A percentile compares a stretch with the other conserved stretches of the same genome.
These are phyloP conservation scores for Paracamarosporium sp. DNA, from an alignment of 2,329 filamentous ascomycete genomes.

Conservation along the genomic window DNA sequence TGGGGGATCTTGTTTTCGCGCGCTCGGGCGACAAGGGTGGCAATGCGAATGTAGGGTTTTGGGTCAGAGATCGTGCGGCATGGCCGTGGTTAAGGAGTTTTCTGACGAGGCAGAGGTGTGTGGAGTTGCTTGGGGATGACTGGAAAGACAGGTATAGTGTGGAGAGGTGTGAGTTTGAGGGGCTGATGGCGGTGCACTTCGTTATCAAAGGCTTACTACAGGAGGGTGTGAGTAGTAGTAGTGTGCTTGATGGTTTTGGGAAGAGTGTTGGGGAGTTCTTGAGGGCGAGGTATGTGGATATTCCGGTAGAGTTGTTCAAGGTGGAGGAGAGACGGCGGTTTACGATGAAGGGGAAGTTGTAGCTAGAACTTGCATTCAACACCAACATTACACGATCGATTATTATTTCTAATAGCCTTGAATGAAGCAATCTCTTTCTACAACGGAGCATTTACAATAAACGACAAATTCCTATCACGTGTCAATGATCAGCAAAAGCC, in stretches of 20 bases:
- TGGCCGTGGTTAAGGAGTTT: slow-evolving; percentile 30
- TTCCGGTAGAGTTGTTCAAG: slow-evolving; percentile 11
- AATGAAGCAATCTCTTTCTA: background rate
- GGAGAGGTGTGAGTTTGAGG: slow-evolving; percentile 19
- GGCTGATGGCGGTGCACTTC: slow-evolving; percentile 48
- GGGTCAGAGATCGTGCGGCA: slow-evolving; percentile 25
- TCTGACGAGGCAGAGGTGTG: slow-evolving; percentile 18
- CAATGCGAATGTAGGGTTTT: slow-evolving; percentile 32
- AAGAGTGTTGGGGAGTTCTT: slow-evolving; percentile 36
- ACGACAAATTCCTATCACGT: too few relatives aligned
- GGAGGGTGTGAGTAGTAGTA: slow-evolving; percentile 50
- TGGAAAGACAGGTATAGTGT: slow-evolving; percentile 17
- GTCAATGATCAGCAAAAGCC: background rate
- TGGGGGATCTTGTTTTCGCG: slow-evolving; percentile 41
- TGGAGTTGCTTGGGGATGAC: slow-evolving; percentile 23
- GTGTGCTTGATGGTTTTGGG: slow-evolving; percentile 52
- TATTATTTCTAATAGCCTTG: background rate
- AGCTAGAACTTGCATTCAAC: background rate
- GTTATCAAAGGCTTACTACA: slow-evolving; percentile 54
- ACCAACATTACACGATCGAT: background rate
- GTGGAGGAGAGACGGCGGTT: slow-evolving; percentile 9
- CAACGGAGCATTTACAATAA: background rate
- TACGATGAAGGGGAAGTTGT: slow-evolving; percentile 5
- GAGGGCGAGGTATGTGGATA: slow-evolving; percentile 26
- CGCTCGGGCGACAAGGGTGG: slow-evolving; percentile 35